Evolutionary conservation across 441 rosid genomes (phyloP), one percentile per base, ranked within the genome.

Genomic region (Theobroma grandiflorum): DNA sequence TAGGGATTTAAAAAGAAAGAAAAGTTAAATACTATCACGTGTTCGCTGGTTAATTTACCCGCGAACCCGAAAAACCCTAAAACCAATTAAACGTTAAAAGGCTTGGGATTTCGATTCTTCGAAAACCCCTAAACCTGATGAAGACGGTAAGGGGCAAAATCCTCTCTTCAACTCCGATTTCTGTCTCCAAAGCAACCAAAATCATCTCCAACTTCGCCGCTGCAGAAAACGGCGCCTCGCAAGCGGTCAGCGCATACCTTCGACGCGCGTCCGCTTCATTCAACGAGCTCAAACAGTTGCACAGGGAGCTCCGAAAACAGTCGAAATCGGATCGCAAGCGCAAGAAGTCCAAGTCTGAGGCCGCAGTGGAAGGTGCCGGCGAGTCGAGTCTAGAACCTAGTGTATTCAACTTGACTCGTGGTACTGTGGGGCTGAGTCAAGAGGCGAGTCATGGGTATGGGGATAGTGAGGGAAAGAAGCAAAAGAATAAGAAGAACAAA

Each of bases 201-300:
- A 45, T 71, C 63, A 70, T 78, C 8, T 2, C 70, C 50, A 78
- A 71, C 3, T 71, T 78, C 70, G 22, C 70, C 71, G 63, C 59
- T 14, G 47, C 50, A 4, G 81, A 78, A 33, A 78, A 70, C 70
- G 76, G 76, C 50, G 70, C 81, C 10, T 78, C 81, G 53, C 76
- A 59, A 45, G 81, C 76, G 0, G 26, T 78, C 63, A 45, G 69
- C 26, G 81, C 76, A 26, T 78, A 78, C 61, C 69, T 71, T 45
- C 71, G 81, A 20, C 81, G 81, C 31, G 8, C 71, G 62, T 58
- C 71, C 11, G 61, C 68, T 14, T 59, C 76, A 10, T 78, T 78
- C 76, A 71, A 26, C 38, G 81, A 78, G 47, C 69, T 78, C 38
- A 78, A 43, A 45, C 75, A 61, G 71, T 45, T 78, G 35, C 81